Evolutionary conservation across 2,329 filamentous ascomycete genomes (phyloP), one percentile per base, ranked within the genome.

Genomic region (Furcasterigmium sp.): DNA sequence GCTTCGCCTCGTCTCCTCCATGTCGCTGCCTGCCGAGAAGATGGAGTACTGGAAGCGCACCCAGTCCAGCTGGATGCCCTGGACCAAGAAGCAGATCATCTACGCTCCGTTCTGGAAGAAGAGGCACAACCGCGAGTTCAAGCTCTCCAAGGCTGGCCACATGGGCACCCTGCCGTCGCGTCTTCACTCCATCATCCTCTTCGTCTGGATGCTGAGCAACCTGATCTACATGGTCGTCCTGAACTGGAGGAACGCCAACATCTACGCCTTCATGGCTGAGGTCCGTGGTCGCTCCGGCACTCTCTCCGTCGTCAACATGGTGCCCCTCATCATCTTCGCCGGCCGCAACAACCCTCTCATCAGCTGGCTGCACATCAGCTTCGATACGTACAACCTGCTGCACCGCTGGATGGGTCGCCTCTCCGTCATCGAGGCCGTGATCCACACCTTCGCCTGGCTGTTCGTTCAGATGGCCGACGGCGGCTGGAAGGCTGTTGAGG

Each of bases 341-440:
- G 83, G 89, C 28, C 85, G 93, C 59, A 97, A 97, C 71, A 98
- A 97, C 67, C 88, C 89, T 8, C 72, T 96, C 39, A 96, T 97
- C 57, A 64, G 73, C 4, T 63, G 94, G 26, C 75, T 97, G 45
- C 80, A 85, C 54, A 85, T 97, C 61, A 91, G 87, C 62, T 98
- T 96, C 67, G 93, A 97, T 63, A 95, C 91, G 1, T 97, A 94
- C 75, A 97, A 97, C 61, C 81, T 71, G 8, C 55, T 71, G n/a
- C 68, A 71, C 48, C 64, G 87, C 51, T 93, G 87, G 87, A 76
- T 88, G 50, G 88, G 87, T 30, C 78, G 87, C 26, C 80, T 91
- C 37, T 78, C 86, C 39, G 79, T 88, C 23, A 50, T 83, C 3
- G 82, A 91, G 60, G 67, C 75, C 23, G 56, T 89, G 41, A 69